phyloP scores from a whole-genome alignment of 306 rosid species.

The Heteromeles arbutifolia region DNA sequence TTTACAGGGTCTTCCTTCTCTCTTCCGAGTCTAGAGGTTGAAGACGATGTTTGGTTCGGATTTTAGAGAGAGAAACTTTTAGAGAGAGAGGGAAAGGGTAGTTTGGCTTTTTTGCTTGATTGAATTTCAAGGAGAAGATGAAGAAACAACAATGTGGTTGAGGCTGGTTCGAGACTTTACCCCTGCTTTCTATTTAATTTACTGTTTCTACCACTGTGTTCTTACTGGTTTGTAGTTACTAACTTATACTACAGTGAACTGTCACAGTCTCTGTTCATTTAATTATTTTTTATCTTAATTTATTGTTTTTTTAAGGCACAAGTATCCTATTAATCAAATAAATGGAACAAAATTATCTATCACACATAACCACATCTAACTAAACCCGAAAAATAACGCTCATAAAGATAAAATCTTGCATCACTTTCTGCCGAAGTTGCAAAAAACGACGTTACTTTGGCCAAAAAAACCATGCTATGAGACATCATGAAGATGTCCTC shows the following conservation, averaged over 20 bases:
- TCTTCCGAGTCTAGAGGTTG: neutral
- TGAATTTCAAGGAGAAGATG: slow-evolving; percentile 11
- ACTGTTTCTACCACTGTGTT: slow-evolving; percentile 32
- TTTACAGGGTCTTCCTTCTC: neutral
- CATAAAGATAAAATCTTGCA: too few relatives aligned
- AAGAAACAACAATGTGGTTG: slow-evolving; percentile 1
- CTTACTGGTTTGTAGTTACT: neutral
- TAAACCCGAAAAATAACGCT: too few relatives aligned
- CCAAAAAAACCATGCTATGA: too few relatives aligned
- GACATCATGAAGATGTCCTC: too few relatives aligned
- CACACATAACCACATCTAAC: too few relatives aligned
- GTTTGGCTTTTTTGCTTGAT: slow-evolving; percentile 5
- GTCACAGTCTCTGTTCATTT: neutral
- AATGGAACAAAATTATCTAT: too few relatives aligned
- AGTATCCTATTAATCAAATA: too few relatives aligned
- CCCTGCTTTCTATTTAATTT: slow-evolving; percentile 15
- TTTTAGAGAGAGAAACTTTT: neutral
- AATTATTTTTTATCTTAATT: neutral
- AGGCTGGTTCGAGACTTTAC: neutral
- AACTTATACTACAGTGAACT: neutral
- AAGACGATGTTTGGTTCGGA: neutral
- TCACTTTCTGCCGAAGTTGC: too few relatives aligned
- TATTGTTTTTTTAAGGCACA: too few relatives aligned
- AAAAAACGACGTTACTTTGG: fast-evolving
- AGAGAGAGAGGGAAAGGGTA: slow-evolving; percentile 10